Conservation (phyloP, 2,329 filamentous ascomycete genomes). For the Podosphaera aphanis region DNA sequence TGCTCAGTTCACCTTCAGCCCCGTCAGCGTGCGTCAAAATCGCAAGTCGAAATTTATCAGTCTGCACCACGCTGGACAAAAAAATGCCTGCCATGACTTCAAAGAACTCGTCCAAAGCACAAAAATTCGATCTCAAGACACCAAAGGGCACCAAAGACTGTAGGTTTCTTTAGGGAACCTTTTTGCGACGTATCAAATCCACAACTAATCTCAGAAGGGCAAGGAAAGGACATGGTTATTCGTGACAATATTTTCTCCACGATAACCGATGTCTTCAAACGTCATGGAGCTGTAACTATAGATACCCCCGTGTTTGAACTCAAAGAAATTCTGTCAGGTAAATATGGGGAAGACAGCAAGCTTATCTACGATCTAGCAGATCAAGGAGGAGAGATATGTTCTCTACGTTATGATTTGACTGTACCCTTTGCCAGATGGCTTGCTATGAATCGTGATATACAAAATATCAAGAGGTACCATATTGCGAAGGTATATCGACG, state of each 20-base stretch:
- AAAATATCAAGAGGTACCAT: slow-evolving; percentile 81
- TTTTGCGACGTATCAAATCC: slow-evolving; percentile 4
- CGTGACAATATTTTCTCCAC: slow-evolving; percentile 58
- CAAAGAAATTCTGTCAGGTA: slow-evolving; percentile 64
- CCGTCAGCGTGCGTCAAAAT: not conserved
- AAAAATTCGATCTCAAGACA: slow-evolving; percentile 53
- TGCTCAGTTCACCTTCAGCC: too few relatives aligned
- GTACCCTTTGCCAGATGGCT: slow-evolving; percentile 83
- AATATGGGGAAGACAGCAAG: slow-evolving; percentile 82
- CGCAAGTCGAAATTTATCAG: slow-evolving; percentile 8
- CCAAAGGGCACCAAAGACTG: slow-evolving; percentile 83
- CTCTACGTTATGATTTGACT: slow-evolving; percentile 67
- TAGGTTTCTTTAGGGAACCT: slow-evolving; percentile 14
- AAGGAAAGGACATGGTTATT: slow-evolving; percentile 55
- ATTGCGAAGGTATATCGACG: slow-evolving; percentile 78
- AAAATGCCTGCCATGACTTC: slow-evolving; percentile 15
- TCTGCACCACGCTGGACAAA: slow-evolving; percentile 5
- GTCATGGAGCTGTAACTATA: slow-evolving; percentile 56
- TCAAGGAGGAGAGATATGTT: slow-evolving; percentile 68
- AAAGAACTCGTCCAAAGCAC: slow-evolving; percentile 13
- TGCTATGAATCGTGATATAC: slow-evolving; percentile 60
- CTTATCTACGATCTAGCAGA: slow-evolving; percentile 79
- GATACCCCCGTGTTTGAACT: slow-evolving; percentile 73
- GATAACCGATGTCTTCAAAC: slow-evolving; percentile 61
- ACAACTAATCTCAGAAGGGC: slow-evolving; percentile 22